Evolutionary conservation across 2,329 filamentous ascomycete genomes (phyloP).

Genomic region (Fusarium aywerte): DNA sequence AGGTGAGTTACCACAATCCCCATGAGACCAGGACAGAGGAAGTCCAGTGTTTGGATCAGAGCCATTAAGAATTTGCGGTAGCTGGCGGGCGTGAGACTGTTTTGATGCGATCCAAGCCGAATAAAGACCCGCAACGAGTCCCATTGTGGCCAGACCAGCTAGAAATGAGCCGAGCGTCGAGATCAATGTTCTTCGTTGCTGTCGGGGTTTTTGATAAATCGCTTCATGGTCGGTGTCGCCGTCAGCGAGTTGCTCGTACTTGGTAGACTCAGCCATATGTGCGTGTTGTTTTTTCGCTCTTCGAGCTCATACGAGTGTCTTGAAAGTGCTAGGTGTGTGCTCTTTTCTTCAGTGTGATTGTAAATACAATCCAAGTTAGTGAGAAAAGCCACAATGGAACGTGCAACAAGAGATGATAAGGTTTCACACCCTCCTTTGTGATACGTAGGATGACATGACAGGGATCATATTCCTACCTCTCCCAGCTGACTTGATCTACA

Average conservation of each 20-base stretch:
- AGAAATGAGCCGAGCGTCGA: background rate
- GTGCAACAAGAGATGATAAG: no score
- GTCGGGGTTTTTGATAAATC: background rate
- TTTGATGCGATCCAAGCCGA: background rate
- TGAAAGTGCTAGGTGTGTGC: no score
- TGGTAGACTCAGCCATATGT: background rate
- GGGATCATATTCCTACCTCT: no score
- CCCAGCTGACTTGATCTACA: no score
- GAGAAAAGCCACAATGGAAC: no score
- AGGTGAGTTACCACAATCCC: conserved; percentile 8
- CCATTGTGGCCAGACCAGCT: background rate
- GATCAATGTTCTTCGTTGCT: background rate
- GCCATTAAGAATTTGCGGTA: background rate
- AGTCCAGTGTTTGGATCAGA: conserved; percentile 5
- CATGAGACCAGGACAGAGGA: conserved; percentile 9
- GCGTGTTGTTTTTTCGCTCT: background rate
- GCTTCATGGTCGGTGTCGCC: background rate
- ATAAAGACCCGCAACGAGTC: background rate
- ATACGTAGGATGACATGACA: no score
- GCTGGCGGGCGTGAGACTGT: background rate
- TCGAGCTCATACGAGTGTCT: background rate
- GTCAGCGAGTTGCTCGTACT: background rate
- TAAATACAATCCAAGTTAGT: no score
- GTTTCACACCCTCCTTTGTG: no score
- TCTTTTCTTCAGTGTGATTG: no score